A percentile compares a stretch with the other conserved stretches of the same genome.
Evolutionary conservation across 1,284 basidiomycete species (phyloP).

Genomic region (Pseudozyma sp.): DNA sequence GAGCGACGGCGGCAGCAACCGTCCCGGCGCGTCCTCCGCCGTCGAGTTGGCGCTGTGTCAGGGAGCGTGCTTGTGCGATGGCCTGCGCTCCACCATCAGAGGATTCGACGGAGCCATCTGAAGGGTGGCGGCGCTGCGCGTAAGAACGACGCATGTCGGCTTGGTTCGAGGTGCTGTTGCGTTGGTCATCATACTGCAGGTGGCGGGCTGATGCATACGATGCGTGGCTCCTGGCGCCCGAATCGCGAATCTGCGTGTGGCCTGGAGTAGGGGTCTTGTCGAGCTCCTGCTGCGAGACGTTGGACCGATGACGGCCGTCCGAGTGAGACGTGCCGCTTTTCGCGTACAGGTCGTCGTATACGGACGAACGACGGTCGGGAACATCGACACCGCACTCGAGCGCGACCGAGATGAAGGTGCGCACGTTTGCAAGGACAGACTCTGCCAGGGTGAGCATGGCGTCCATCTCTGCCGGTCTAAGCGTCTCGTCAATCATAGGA

Average conservation of each 20-base stretch:
- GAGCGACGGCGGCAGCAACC: constrained; percentile 27
- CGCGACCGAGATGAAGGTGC: constrained; percentile 74
- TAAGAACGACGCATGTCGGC: constrained; percentile 29
- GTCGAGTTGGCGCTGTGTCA: constrained; percentile 42
- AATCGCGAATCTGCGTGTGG: constrained; percentile 33
- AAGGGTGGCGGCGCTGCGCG: constrained; percentile 39
- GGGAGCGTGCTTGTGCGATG: constrained; percentile 38
- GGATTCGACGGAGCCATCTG: constrained; percentile 40
- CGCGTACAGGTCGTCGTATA: constrained; percentile 59
- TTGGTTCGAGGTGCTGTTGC: constrained; percentile 17
- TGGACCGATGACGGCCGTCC: background rate
- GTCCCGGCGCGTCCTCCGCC: constrained; percentile 19
- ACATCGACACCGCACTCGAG: constrained; percentile 82
- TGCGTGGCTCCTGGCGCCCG: constrained; percentile 15
- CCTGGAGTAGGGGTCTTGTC: constrained; percentile 61
- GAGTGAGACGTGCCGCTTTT: constrained; percentile 12
- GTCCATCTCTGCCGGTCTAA: constrained; percentile 67
- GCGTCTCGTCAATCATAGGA: constrained; percentile 50
- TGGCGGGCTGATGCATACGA: constrained; percentile 26
- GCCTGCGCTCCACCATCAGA: constrained; percentile 32
- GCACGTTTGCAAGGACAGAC: constrained; percentile 71
- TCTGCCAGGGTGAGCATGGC: constrained; percentile 70
- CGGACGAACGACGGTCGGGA: constrained; percentile 71
- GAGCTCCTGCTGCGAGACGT: constrained; percentile 28
- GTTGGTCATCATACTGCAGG: constrained; percentile 12